phyloP scores from a whole-genome alignment of 2,329 filamentous ascomycete genomes.

The Coniochaeta sp. region DNA sequence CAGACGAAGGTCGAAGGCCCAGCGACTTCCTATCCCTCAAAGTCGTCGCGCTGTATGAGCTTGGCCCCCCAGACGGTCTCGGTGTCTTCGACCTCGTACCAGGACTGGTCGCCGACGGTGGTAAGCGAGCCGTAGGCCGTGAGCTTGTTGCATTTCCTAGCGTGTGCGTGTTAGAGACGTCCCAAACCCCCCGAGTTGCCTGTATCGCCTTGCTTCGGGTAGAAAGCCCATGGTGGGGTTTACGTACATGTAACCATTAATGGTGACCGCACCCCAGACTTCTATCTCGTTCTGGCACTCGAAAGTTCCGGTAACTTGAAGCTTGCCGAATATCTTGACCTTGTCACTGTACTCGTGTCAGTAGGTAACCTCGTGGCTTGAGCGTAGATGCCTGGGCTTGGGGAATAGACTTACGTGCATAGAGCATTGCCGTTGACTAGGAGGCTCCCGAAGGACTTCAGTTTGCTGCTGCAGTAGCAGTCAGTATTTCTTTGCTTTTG shows the following conservation, averaged over 20 bases:
- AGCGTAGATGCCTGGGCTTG: too few relatives aligned
- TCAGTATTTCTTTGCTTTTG: neutral
- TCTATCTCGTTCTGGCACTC: constrained; percentile 33
- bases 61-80: constrained; percentile 35
- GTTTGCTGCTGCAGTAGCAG: constrained; percentile 24
- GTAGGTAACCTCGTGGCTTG: neutral
- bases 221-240: neutral
- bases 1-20: neutral
- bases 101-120: constrained; percentile 34
- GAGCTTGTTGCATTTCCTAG: constrained; percentile 32
- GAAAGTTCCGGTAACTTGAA: constrained; percentile 33
- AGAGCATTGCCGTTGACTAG: constrained; percentile 29
- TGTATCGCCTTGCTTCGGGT: neutral
- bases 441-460: constrained; percentile 40
- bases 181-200: neutral
- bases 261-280: constrained; percentile 37
- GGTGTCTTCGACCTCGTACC: constrained; percentile 32
- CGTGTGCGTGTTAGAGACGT: neutral
- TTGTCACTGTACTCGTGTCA: constrained; percentile 25
- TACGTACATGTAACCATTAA: constrained; percentile 35
- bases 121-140: constrained; percentile 38
- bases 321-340: constrained; percentile 38
- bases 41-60: constrained; percentile 28
- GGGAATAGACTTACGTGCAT: constrained; percentile 23
- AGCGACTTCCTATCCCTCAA: constrained; percentile 25